Conservation (phyloP, 2,329 filamentous ascomycete genomes). For the Microsporum audouinii region DNA sequence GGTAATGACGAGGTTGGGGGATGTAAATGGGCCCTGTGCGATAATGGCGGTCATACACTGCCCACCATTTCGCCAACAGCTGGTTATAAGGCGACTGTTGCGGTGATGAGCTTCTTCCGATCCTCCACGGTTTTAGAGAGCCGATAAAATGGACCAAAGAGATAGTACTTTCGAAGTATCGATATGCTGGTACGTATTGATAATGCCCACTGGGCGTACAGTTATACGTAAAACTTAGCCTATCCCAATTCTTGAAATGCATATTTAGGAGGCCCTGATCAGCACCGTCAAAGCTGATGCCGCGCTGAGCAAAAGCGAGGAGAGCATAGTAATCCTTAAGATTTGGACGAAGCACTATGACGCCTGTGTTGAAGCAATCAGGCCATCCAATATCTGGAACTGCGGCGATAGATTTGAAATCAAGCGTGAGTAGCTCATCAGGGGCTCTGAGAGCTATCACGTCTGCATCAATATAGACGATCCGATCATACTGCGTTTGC, state of each 20-base stretch:
- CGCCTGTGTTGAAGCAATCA: slow-evolving; percentile 93
- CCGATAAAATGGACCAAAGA: slow-evolving; percentile 93
- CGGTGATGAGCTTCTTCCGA: slow-evolving; percentile 35
- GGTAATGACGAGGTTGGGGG: neutral
- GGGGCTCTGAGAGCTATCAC: slow-evolving; percentile 81
- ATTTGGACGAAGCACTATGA: slow-evolving; percentile 83
- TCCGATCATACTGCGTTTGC: slow-evolving; percentile 75
- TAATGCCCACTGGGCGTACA: slow-evolving; percentile 94
- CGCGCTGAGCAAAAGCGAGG: slow-evolving; percentile 67
- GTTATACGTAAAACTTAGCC: slow-evolving; percentile 91
- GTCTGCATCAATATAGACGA: slow-evolving; percentile 92
- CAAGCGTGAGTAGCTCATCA: slow-evolving; percentile 74
- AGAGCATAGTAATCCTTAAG: slow-evolving; percentile 80
- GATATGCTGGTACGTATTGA: slow-evolving; percentile 91
- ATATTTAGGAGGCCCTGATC: slow-evolving; percentile 94
- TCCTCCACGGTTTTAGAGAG: slow-evolving; percentile 74
- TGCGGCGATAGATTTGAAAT: slow-evolving; percentile 50
- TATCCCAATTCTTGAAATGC: slow-evolving; percentile 78
- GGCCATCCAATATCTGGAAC: slow-evolving; percentile 97
- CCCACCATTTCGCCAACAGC: slow-evolving; percentile 83
- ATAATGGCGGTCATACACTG: slow-evolving; percentile 83
- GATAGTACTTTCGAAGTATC: slow-evolving; percentile 82
- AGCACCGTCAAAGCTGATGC: slow-evolving; percentile 91
- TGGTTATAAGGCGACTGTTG: slow-evolving; percentile 55
- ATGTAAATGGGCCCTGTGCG: slow-evolving; percentile 24